Percentiles rank a stretch among this genome's conserved stretches.
Evolutionary conservation across 805 yeast genomes (phyloP).

Genomic region (Myxozyma sirexii): DNA sequence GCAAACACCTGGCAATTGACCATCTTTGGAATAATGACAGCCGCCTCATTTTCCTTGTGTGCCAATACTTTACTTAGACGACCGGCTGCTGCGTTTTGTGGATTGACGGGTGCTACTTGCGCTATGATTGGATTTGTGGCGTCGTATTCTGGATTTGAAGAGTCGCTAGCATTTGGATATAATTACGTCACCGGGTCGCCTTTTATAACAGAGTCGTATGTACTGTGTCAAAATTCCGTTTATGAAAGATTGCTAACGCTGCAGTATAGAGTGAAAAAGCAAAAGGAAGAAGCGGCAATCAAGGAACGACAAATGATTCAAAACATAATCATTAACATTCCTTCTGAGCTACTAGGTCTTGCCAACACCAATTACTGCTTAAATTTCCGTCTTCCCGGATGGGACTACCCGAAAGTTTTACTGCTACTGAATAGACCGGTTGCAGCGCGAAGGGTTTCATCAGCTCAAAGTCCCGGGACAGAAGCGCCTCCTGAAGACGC

Average conservation of each 20-base stretch:
- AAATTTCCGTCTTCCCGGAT: too few relatives aligned
- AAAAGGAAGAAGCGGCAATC: neutral
- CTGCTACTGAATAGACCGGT: neutral
- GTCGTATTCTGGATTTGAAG: neutral
- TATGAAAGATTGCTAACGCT: too few relatives aligned
- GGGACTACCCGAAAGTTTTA: too few relatives aligned
- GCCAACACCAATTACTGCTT: too few relatives aligned
- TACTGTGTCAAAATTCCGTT: neutral
- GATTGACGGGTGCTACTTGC: constrained; percentile 1
- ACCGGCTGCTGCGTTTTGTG: constrained; percentile 7
- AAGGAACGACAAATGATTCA: too few relatives aligned
- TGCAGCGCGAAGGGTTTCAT: too few relatives aligned
- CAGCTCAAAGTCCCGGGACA: too few relatives aligned
- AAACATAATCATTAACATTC: too few relatives aligned
- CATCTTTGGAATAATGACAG: neutral
- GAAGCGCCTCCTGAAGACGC: too few relatives aligned
- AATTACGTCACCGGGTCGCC: neutral
- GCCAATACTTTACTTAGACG: neutral
- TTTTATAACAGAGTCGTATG: neutral
- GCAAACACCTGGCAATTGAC: neutral
- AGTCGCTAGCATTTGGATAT: neutral
- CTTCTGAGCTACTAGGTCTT: too few relatives aligned
- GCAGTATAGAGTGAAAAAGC: neutral
- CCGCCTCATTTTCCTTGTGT: neutral
- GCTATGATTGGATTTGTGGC: constrained; percentile 1